phyloP scores from a whole-genome alignment of 805 yeast genomes.

The Teunomyces stri region DNA sequence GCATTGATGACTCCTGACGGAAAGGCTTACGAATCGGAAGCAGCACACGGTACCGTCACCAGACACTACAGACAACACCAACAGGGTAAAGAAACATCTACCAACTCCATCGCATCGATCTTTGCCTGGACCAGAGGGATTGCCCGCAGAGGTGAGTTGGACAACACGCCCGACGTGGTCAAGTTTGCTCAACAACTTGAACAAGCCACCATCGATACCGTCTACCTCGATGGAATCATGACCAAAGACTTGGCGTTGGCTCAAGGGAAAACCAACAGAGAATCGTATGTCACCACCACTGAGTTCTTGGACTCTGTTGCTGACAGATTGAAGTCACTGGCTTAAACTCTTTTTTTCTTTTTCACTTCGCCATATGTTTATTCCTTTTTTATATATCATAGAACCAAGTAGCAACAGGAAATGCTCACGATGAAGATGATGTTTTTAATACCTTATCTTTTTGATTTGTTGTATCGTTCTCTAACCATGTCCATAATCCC shows the following conservation, averaged over 20 bases:
- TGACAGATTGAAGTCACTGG: constrained; percentile 45
- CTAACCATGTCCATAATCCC: constrained; percentile 46
- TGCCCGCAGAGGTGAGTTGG: constrained; percentile 88
- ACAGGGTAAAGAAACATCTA: constrained; percentile 94
- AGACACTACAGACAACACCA: constrained; percentile 96
- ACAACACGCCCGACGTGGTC: constrained; percentile 79
- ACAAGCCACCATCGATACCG: constrained; percentile 83
- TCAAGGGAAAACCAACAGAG: constrained; percentile 80
- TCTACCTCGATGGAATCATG: constrained; percentile 80
- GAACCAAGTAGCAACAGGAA: constrained; percentile 2
- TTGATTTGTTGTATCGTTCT: constrained; percentile 10
- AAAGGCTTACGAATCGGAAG: constrained; percentile 91
- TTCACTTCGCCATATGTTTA: not conserved
- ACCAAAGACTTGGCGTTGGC: constrained; percentile 95
- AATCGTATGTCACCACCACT: constrained; percentile 83
- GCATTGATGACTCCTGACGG: constrained; percentile 97
- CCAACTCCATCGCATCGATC: constrained; percentile 95
- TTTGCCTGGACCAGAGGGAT: constrained; percentile 97
- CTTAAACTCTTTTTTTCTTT: too few species aligned
- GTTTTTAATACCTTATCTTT: not conserved
- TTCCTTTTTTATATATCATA: not conserved
- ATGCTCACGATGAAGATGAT: not conserved
- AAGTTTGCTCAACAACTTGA: constrained; percentile 78
- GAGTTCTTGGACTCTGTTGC: constrained; percentile 87
- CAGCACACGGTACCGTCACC: constrained; percentile 99